Percentiles rank a stretch among this genome's conserved stretches.
Evolutionary conservation across 2,329 filamentous ascomycete species (phyloP).

Genomic region (Fusarium odoratissimum): DNA sequence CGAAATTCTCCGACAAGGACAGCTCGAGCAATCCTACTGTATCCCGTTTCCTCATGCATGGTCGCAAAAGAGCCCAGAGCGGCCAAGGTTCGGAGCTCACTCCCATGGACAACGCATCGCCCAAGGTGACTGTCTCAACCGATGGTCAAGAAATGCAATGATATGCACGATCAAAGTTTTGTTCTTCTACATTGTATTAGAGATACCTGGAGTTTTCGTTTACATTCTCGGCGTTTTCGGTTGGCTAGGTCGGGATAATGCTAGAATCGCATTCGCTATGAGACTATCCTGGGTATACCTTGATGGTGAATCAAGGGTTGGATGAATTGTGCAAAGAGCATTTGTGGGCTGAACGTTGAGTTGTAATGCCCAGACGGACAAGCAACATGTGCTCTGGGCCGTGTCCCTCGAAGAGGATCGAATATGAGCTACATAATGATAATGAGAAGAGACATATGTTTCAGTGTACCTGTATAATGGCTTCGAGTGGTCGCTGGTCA

Average conservation of each 20-base stretch:
- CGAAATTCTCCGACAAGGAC: conserved; percentile 72
- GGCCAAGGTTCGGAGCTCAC: conserved; percentile 79
- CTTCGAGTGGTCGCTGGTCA: not conserved
- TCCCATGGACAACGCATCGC: conserved; percentile 62
- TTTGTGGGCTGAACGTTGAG: not conserved
- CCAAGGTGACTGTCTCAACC: conserved; percentile 43
- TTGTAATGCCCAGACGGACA: conserved; percentile 5
- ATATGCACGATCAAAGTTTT: conserved; percentile 20
- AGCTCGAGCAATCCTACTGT: conserved; percentile 53
- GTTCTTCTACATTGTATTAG: conserved; percentile 43
- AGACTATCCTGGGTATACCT: conserved; percentile 31
- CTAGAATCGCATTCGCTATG: conserved; percentile 44
- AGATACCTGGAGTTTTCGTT: conserved; percentile 43
- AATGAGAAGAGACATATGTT: conserved; percentile 40
- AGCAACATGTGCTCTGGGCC: conserved; percentile 3
- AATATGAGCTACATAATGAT: conserved; percentile 42
- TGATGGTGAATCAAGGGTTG: conserved; percentile 23
- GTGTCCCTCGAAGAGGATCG: conserved; percentile 25
- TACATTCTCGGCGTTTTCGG: conserved; percentile 42
- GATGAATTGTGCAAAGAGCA: conserved; percentile 9
- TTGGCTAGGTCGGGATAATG: conserved; percentile 33
- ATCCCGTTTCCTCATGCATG: conserved; percentile 74
- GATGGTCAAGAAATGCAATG: conserved; percentile 46
- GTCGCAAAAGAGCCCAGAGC: conserved; percentile 74
- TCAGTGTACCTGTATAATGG: not conserved